These are phyloP conservation scores for Neospora caninum DNA, from an alignment of 169 alveolate species.

Conservation along the genomic window DNA sequence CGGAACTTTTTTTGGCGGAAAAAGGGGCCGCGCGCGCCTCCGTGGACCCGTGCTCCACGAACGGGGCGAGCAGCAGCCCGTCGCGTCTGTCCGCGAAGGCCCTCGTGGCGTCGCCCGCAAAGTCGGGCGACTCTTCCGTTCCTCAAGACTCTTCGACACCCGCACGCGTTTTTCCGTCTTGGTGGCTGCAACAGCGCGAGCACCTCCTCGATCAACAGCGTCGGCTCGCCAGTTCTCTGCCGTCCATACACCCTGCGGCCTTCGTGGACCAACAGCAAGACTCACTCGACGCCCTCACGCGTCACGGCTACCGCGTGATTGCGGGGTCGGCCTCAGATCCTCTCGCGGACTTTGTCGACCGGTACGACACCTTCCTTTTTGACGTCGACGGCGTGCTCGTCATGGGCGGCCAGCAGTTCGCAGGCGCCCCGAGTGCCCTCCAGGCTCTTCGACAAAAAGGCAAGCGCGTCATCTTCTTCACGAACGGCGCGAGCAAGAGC, in stretches of 20 bases:
- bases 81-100: not conserved
- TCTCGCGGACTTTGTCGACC: not conserved
- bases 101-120: not conserved
- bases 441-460: not conserved
- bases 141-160: not conserved
- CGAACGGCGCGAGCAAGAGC: slow-evolving; percentile 44
- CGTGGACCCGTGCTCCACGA: not conserved
- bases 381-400: slow-evolving; percentile 51
- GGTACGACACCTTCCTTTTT: slow-evolving; percentile 14
- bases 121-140: not conserved
- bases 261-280: not conserved
- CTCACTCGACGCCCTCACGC: not conserved
- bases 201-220: not conserved
- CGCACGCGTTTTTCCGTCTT: not conserved
- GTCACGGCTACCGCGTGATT: not conserved
- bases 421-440: slow-evolving; percentile 12
- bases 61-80: not conserved
- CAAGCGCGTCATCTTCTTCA: slow-evolving; percentile 13
- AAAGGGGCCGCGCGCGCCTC: not conserved
- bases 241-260: not conserved
- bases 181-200: not conserved
- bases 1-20: too few species aligned
- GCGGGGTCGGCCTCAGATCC: not conserved
- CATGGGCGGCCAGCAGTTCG: not conserved
- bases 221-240: not conserved